phyloP scores from a whole-genome alignment of 2,329 filamentous ascomycete genomes.

The Pseudogymnoascus sp. region DNA sequence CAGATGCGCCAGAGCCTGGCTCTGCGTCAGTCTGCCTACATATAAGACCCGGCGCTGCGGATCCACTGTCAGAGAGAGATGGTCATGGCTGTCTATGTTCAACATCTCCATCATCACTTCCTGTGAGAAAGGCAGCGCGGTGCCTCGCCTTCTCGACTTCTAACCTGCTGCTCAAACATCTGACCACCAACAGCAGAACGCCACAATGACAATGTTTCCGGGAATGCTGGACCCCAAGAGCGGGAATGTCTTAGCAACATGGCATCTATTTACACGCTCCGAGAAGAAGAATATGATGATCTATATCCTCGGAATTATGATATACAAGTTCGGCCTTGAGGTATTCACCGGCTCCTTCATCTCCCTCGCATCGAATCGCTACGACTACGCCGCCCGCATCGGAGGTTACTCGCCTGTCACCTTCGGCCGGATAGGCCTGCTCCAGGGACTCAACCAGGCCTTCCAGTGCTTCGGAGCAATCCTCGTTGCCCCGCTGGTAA shows the following conservation, averaged over 20 bases:
- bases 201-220: background rate
- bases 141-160: background rate
- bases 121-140: background rate
- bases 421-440: slow-evolving; percentile 39
- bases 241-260: slow-evolving; percentile 12
- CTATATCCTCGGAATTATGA: slow-evolving; percentile 43
- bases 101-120: slow-evolving; percentile 3
- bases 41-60: background rate
- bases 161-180: background rate
- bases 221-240: background rate
- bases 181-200: background rate
- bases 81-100: slow-evolving; percentile 3
- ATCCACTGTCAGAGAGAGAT: background rate
- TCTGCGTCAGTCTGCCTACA: background rate
- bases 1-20: background rate
- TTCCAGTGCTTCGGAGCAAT: slow-evolving; percentile 44
- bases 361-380: slow-evolving; percentile 41
- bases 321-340: slow-evolving; percentile 45
- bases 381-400: slow-evolving; percentile 35
- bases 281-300: slow-evolving; percentile 39
- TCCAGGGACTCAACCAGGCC: slow-evolving; percentile 42
- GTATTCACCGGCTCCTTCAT: slow-evolving; percentile 44
- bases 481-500: slow-evolving; percentile 42
- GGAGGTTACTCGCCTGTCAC: slow-evolving; percentile 30
- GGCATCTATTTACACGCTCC: slow-evolving; percentile 28